phyloP scores from a whole-genome alignment of 2,329 filamentous ascomycete species.

The Fusarium sp. region DNA sequence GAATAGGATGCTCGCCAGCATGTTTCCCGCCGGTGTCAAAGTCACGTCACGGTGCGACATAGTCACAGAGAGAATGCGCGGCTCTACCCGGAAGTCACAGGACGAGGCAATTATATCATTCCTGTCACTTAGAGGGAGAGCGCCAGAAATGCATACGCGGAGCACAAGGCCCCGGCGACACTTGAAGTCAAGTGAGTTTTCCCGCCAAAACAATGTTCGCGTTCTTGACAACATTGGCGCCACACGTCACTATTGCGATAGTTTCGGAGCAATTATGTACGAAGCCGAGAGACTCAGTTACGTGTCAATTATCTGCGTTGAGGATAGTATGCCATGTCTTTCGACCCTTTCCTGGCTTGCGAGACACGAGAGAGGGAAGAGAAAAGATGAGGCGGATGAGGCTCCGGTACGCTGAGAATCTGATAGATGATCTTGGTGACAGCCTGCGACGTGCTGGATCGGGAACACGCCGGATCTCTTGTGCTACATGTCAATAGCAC shows the following conservation, averaged over 20 bases:
- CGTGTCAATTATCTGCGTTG: conserved; percentile 2
- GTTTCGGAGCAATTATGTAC: conserved; percentile 10
- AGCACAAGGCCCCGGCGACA: conserved; percentile 5
- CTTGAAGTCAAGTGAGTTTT: neutral
- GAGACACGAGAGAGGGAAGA: conserved; percentile 15
- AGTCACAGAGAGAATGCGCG: neutral
- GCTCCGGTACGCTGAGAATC: conserved; percentile 23
- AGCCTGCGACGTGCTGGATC: conserved; percentile 46
- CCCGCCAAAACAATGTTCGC: neutral
- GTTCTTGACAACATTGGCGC: neutral
- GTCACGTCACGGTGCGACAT: neutral
- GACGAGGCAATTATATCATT: neutral
- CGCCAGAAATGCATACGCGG: neutral
- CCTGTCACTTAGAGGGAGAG: neutral
- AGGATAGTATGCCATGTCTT: neutral
- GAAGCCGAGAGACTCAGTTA: conserved; percentile 14
- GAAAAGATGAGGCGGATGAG: conserved; percentile 13
- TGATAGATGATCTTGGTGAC: conserved; percentile 30
- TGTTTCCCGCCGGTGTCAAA: neutral
- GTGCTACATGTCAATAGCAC: conserved; percentile 34
- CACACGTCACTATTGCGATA: neutral
- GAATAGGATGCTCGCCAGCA: neutral
- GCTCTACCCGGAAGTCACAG: neutral
- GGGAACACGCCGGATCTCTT: conserved; percentile 43
- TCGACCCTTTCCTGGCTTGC: neutral